These are phyloP conservation scores for Aspergillus coremiiformis DNA, from an alignment of 495 filamentous ascomycete species.

Conservation along the genomic window DNA sequence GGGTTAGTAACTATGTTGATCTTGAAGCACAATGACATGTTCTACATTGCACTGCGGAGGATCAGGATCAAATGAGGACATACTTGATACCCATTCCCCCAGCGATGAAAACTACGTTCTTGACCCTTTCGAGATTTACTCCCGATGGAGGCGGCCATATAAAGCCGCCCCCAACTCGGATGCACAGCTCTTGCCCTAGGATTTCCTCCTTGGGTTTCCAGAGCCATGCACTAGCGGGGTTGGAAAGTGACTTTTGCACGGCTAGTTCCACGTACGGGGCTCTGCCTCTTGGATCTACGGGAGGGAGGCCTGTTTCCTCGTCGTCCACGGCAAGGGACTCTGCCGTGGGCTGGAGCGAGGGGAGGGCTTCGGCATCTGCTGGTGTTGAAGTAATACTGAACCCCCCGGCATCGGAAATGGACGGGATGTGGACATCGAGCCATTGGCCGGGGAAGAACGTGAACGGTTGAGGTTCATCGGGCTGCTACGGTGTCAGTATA, in stretches of 20 bases:
- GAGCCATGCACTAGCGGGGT: conserved; percentile 69
- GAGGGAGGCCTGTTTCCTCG: conserved; percentile 14
- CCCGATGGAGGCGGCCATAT: conserved; percentile 66
- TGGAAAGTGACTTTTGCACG: conserved; percentile 56
- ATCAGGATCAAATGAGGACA: conserved; percentile 3
- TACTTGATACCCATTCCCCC: conserved; percentile 81
- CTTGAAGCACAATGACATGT: too few relatives aligned
- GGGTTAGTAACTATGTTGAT: too few relatives aligned
- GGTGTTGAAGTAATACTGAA: conserved; percentile 85
- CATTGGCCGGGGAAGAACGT: conserved; percentile 80
- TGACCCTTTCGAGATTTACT: conserved; percentile 31
- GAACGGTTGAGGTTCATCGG: conserved; percentile 33
- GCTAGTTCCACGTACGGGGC: conserved; percentile 62
- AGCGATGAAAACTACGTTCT: conserved; percentile 63
- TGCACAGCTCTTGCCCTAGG: conserved; percentile 46
- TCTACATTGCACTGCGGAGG: neutral
- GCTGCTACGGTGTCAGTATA: conserved; percentile 4
- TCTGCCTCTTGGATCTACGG: conserved; percentile 21
- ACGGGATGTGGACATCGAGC: conserved; percentile 74
- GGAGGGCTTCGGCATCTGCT: conserved; percentile 29
- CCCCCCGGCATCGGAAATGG: conserved; percentile 60
- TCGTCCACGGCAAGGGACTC: conserved; percentile 12
- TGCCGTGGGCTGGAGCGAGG: conserved; percentile 15
- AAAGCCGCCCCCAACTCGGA: conserved; percentile 76
- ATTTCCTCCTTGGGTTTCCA: conserved; percentile 53